A percentile compares a stretch with the other conserved stretches of the same genome.
Conservation (phyloP, 2,329 filamentous ascomycete species). For the Ambrosiella xylebori region DNA sequence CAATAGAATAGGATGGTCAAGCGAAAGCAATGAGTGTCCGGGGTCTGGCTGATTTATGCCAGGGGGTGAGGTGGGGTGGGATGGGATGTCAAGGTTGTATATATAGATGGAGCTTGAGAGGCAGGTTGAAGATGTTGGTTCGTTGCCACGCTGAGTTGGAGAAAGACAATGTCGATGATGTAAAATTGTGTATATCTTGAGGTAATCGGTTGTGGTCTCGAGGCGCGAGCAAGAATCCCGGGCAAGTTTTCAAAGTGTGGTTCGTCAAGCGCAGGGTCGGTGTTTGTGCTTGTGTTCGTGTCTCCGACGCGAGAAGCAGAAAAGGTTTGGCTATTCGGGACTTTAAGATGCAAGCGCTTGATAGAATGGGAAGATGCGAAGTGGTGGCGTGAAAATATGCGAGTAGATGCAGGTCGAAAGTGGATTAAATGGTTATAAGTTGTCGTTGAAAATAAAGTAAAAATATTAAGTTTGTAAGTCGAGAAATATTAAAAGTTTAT, state of each 20-base stretch:
- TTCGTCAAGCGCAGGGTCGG: background rate
- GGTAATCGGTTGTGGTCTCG: background rate
- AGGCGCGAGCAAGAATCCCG: background rate
- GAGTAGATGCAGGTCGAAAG: too few relatives aligned
- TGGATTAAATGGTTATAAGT: too few relatives aligned
- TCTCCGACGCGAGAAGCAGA: background rate
- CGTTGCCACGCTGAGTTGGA: background rate
- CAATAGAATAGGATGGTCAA: background rate
- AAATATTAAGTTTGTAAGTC: too few relatives aligned
- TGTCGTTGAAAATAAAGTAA: too few relatives aligned
- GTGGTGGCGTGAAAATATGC: too few relatives aligned
- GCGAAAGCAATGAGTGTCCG: background rate
- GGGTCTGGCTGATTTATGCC: background rate
- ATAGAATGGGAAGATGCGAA: background rate
- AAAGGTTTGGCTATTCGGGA: background rate
- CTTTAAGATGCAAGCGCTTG: background rate
- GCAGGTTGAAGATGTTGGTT: too few relatives aligned
- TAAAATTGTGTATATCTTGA: background rate
- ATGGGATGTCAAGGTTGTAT: background rate
- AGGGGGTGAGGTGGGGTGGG: too few relatives aligned
- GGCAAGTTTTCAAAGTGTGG: background rate
- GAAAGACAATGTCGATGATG: background rate
- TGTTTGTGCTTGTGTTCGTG: background rate
- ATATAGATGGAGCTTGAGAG: background rate
- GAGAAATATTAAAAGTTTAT: too few relatives aligned